A percentile compares a stretch with the other conserved stretches of the same genome.
Conservation (phyloP, 2,329 filamentous ascomycete species). For the Beauveria sp. region DNA sequence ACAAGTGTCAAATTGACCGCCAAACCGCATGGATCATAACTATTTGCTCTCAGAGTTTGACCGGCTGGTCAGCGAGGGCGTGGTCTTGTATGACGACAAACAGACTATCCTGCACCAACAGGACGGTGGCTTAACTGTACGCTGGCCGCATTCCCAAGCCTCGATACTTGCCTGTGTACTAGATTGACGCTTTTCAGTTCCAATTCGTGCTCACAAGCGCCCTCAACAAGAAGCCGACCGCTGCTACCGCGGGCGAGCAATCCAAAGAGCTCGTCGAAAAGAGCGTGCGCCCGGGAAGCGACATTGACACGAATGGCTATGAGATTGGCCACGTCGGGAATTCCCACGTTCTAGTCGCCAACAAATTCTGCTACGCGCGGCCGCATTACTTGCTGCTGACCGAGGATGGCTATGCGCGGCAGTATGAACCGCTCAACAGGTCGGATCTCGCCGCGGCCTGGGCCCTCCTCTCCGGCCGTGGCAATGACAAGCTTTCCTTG, state of each 20-base stretch:
- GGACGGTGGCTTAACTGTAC: slow-evolving; percentile 7
- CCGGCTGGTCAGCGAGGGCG: slow-evolving; percentile 4
- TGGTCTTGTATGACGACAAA: slow-evolving; percentile 12
- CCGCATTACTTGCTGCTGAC: slow-evolving; percentile 42
- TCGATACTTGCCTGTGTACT: too few relatives aligned
- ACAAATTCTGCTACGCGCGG: slow-evolving; percentile 40
- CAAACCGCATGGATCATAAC: not conserved
- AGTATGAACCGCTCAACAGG: slow-evolving; percentile 32
- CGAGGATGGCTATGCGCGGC: slow-evolving; percentile 35
- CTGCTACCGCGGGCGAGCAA: not conserved
- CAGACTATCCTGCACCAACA: slow-evolving; percentile 6
- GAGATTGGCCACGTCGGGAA: slow-evolving; percentile 30
- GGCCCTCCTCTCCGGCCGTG: slow-evolving; percentile 20
- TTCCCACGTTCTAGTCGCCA: slow-evolving; percentile 38
- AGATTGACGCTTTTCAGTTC: slow-evolving; percentile 1
- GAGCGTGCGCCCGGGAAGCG: slow-evolving; percentile 26
- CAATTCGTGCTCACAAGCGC: slow-evolving; percentile 10
- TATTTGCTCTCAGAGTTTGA: slow-evolving; percentile 11
- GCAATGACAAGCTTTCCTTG: slow-evolving; percentile 26
- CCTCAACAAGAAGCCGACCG: slow-evolving; percentile 11
- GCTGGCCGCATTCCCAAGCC: not conserved
- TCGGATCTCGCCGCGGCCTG: slow-evolving; percentile 33
- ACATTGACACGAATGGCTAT: slow-evolving; percentile 33
- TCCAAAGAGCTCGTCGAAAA: not conserved
- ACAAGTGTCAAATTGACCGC: not conserved